phyloP scores from a whole-genome alignment of 139 green algal species.

The Deuterostichococcus epilithicus region DNA sequence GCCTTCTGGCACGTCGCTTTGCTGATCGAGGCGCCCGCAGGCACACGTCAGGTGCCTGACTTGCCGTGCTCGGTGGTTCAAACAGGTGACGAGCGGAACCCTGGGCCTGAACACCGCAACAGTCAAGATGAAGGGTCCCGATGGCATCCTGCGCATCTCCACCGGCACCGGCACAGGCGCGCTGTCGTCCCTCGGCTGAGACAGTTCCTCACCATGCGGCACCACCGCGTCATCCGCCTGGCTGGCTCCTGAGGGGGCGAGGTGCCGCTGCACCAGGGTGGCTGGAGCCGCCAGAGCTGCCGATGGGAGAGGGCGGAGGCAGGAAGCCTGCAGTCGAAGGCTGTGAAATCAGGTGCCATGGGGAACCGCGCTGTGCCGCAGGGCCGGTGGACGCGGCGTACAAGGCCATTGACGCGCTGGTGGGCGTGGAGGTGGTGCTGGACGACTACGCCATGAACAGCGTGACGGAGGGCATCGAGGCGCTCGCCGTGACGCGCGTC shows the following conservation, averaged over 20 bases:
- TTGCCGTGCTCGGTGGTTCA: constrained; percentile 6
- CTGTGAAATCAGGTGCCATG: no score
- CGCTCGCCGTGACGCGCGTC: constrained; percentile 82
- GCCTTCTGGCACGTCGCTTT: no score
- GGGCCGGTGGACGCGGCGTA: constrained; percentile 91
- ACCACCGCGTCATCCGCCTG: no score
- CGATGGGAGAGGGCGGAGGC: no score
- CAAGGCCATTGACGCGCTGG: constrained; percentile 87
- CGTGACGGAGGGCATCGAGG: constrained; percentile 94
- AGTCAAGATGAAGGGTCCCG: constrained; percentile 86
- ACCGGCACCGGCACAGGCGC: constrained; percentile 75
- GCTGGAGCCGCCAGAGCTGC: no score
- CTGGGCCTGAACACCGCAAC: constrained; percentile 94
- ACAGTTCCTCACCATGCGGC: no score
- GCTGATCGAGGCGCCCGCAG: no score
- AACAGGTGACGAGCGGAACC: constrained; percentile 92
- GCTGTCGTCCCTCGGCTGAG: neutral
- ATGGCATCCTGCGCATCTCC: constrained; percentile 67
- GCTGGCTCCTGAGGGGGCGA: no score
- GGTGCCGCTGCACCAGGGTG: neutral
- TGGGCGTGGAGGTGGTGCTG: constrained; percentile 66
- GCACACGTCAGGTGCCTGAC: constrained; percentile 14
- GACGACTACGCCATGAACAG: constrained; percentile 85
- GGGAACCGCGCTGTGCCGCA: no score
- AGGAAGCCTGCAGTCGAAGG: no score